Evolutionary conservation across 306 rosid species (phyloP), one percentile per base, ranked within the genome.

Genomic region (Vigna nakashimae): DNA sequence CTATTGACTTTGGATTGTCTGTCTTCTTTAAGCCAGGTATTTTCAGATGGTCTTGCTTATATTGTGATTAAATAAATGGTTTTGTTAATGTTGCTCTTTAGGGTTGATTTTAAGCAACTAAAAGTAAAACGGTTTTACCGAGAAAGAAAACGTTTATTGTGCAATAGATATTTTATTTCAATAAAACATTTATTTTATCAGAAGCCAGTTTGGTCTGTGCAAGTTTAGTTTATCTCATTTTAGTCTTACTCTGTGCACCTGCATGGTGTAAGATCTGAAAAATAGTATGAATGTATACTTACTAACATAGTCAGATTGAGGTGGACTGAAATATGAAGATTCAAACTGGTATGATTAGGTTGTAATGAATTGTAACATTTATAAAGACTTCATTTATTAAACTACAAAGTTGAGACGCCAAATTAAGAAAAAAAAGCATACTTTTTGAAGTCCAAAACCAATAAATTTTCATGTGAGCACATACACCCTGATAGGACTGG

Each of bases 11-110:
- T 73, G 99, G 99, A 70, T 84, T 92, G 71, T 96, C 99, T 0
- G 71, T 93, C 55, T 96, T 96, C 88, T 93, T 96, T 80, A 96
- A 92, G 84, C 99, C 99, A 91, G 99, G 99, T 96, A 89, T 18
- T 71, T 74, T 77, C 62, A 4, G 1, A 65, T 78, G 45, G 69
- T 26, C 69, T 6, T 46, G 14, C 69, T 73, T 57, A 72, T 79
- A 42, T 34, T 30, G 40, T 30, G 71, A 66, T 63, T 57, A 49
- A 50, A 46, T 69, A 53, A 63, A 63, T 63, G 46, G 14, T 32
- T 62, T 63, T 63, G 68, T 34, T 63, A 16, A 34, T 6, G 3
- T 63, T 3, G 9, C 15, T 34, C 36, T 63, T 34, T 32, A 63
- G 3, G 48, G 68, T 7, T 34, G 48, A 9, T 63, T 63, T 63